Base-by-base conservation (phyloP, 2,329 filamentous ascomycete genomes). In the Stagonosporopsis vannaccii region DNA sequence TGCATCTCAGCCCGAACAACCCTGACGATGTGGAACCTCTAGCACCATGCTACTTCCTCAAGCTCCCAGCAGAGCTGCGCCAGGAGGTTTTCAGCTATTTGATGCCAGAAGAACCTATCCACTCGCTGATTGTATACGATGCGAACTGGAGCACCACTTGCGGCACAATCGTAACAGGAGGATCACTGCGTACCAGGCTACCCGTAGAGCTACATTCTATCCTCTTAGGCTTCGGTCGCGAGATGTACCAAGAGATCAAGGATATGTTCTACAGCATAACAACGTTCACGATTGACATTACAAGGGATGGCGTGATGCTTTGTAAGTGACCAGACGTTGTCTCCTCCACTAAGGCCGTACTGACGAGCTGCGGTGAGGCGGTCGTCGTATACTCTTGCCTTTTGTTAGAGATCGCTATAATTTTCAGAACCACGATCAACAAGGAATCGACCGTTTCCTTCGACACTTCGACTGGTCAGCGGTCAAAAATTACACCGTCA, bases 401-500 rank as follows among this genome's bases (percentile, higher is more conserved):
- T 61, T 53, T 37, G 58, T 66, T 22, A 63, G 66, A 25, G 71
- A 75, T 47, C 68, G 71, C 2, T 62, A 61, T 17, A 58, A 60
- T 5, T 40, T n/a, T 23, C 64, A 70, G 23, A 56, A 56, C 30
- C 25, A 58, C 11, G 44, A 67, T 30, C 59, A 67, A 20, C 54
- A 46, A 6, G 46, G 56, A 3, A 66, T 59, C n/a, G 58, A 63
- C 17, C 60, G 54, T 6, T 73, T 75, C 33, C 36, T 74, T 2
- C 65, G 52, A 5, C 58, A 53, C 4, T 74, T 75, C 40, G 58
- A 70, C 30, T 75, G 66, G 58, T 46, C 51, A 0, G 52, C 63
- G 2, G 71, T 71, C 19, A 75, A 70, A 26, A 74, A 75, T 22
- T 75, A 74, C 47, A 61, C 65, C 12, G 64, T 75, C 9, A 65